Base-by-base conservation (phyloP, 2,329 filamentous ascomycete genomes). In the Ophiocordyceps camponoti-saundersi region DNA sequence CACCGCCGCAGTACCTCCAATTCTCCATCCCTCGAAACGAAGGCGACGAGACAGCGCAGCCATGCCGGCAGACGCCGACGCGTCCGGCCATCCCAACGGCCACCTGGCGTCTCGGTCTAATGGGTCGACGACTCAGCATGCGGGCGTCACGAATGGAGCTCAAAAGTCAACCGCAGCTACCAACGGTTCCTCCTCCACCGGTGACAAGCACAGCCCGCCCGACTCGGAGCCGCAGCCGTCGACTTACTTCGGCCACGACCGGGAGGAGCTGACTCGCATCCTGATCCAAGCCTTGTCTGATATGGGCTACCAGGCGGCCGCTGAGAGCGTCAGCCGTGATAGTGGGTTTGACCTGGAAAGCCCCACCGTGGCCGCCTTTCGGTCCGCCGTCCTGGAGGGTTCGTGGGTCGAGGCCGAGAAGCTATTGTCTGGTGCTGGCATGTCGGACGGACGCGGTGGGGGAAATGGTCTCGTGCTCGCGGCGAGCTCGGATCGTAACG, bases 251-350 rank as follows among this genome's bases (percentile, higher is more conserved):
- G 89, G 88, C 18, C 90, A 96, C 59, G 79, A 92, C 59, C 79
- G 87, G 59, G 88, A 95, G 68, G 90, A 98, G 66, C 82, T 96
- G 42, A 94, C 90, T 6, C 75, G 92, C 47, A 83, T 96, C 52
- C 65, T 98, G 56, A 92, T 98, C 57, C 92, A 98, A 64, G 85
- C 88, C 34, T 67, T 98, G 52, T 77, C 80, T 22, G 90, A 95
- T 61, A 73, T 98, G 67, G 92, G 92, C 2, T 95, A 96, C 59
- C 71, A 79, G 49, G 70, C 71, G 13, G 85, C 90, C 13, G 90
- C 92, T 22, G 72, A 77, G 42, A 79, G 74, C 50, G 69, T 98
- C 48, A 82, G 78, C 57, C 72, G 75, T 50, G 85, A 93, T 62
- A 96, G 90, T 58, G 89, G 88, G 1, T 94, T 77, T 60, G 79